Conservation (phyloP, 176 grass and related monocot species). For the Raddia distichophylla region DNA sequence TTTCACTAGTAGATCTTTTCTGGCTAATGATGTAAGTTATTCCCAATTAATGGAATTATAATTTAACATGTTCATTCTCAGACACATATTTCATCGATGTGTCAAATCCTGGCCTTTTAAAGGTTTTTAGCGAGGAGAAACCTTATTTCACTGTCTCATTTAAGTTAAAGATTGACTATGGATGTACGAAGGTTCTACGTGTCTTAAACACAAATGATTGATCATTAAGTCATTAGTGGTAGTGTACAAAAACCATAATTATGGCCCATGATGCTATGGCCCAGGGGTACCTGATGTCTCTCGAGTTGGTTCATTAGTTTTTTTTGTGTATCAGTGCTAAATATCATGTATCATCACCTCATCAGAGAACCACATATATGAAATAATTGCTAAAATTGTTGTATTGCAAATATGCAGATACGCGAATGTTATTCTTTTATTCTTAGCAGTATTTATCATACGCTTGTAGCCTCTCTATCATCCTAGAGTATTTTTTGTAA, state of each 20-base stretch:
- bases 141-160: conserved; percentile 18
- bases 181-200: conserved; percentile 12
- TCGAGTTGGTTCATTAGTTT: conserved; percentile 23
- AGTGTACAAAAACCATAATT: conserved; percentile 2
- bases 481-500: neutral
- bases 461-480: neutral
- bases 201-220: conserved; percentile 14
- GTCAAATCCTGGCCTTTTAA: neutral
- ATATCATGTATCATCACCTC: neutral
- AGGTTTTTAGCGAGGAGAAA: neutral
- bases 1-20: conserved; percentile 60
- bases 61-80: neutral
- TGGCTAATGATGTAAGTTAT: conserved; percentile 62
- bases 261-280: conserved; percentile 10
- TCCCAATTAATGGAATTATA: conserved; percentile 8
- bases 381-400: neutral
- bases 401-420: neutral
- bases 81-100: neutral
- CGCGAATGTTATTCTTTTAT: neutral
- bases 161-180: conserved; percentile 25
- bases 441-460: neutral
- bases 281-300: conserved; percentile 8
- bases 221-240: neutral
- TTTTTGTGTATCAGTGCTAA: neutral
- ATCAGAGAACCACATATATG: neutral